Base-by-base conservation (phyloP, 768 basidiomycete genomes). In the Kwoniella bestiolae region DNA sequence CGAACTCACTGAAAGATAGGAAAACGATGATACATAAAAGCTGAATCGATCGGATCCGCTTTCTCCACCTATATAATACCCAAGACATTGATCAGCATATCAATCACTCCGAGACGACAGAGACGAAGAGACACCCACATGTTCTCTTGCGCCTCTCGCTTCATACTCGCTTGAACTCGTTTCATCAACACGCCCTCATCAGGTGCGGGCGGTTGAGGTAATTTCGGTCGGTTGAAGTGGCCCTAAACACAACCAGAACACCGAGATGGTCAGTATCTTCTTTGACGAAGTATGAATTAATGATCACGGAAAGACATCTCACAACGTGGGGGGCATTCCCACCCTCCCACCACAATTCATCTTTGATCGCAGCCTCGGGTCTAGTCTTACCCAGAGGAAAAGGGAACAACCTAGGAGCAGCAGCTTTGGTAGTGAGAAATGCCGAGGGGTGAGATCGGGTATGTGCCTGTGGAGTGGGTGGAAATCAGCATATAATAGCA, bases 391-490 rank as follows among this genome's bases (percentile, higher is more conserved):
- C 68, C 18, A 73, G 45, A 35, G 72, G 64, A 66, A 71, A 63
- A 12, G 76, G 76, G 60, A 78, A 78, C 11, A 78, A 38, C 5
- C 67, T 52, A 21, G 76, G 76, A 14, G 70, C 60, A 1, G 74
- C 76, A 28, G 66, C 53, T 23, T 68, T 61, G 0, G 76, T 78
- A 28, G 76, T 78, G 3, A 78, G 58, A 47, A 78, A 78, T 9
- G 66, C 63, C 16, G 76, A 78, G 47, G 76, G 76, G 49, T 78
- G 76, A 23, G 74, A 73, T 1, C 76, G 72, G 18, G 70, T 72
- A 45, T 78, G 64, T 3, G 76, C 76, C 75, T 74, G 45, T 1
- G 18, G n/a, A 7, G 29, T 11, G 18, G 11, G 18, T 38, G 21
- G 12, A 34, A 5, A 16, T 57, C 23, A 18, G 35, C 14, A 11